These are phyloP conservation scores for Clitopilus passeckerianus DNA, from an alignment of 768 basidiomycete species.

Conservation along the genomic window DNA sequence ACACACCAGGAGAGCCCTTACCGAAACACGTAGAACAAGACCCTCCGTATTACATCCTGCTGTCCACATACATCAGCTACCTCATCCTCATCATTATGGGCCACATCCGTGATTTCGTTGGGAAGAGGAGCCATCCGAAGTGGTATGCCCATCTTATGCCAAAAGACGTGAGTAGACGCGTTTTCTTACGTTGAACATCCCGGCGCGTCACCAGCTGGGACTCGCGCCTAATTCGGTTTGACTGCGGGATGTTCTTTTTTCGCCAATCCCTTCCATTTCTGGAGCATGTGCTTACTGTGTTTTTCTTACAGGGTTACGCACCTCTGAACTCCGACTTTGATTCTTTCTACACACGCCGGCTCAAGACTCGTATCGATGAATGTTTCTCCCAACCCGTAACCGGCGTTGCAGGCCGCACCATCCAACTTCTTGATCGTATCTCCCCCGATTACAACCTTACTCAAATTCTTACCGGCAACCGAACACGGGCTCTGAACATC, in stretches of 20 bases:
- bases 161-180: constrained; percentile 57
- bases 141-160: constrained; percentile 82
- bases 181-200: constrained; percentile 1
- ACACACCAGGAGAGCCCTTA: constrained; percentile 46
- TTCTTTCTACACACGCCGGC: constrained; percentile 96
- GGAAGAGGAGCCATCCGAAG: constrained; percentile 70
- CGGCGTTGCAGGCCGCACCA: constrained; percentile 93
- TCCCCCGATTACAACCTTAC: constrained; percentile 80
- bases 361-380: constrained; percentile 93
- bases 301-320: constrained; percentile 77
- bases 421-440: constrained; percentile 78
- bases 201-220: not conserved
- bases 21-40: constrained; percentile 64
- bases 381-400: constrained; percentile 92
- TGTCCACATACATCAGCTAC: constrained; percentile 92
- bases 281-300: not conserved
- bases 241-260: constrained; percentile 1
- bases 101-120: constrained; percentile 92
- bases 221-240: not conserved
- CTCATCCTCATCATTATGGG: constrained; percentile 88
- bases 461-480: constrained; percentile 70
- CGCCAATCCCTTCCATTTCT: not conserved
- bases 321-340: constrained; percentile 98
- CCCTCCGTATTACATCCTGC: constrained; percentile 88
- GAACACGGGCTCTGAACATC: constrained; percentile 89